Conservation (phyloP, 495 filamentous ascomycete species). For the Lichenothelia convexa region DNA sequence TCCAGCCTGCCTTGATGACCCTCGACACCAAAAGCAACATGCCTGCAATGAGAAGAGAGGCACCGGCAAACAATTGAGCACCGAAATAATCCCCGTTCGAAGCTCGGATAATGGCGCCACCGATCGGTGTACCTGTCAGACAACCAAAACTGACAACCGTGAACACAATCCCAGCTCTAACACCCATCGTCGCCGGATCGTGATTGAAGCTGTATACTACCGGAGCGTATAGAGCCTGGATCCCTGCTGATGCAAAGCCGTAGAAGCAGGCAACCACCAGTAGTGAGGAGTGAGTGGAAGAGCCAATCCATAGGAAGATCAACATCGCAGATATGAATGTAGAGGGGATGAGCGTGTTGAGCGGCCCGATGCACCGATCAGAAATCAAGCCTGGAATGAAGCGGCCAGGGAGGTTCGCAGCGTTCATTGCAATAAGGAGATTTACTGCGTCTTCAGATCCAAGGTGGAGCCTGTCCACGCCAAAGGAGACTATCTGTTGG, state of each 20-base stretch:
- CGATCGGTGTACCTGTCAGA: conserved; percentile 10
- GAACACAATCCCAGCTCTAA: conserved; percentile 9
- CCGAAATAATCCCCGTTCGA: conserved; percentile 4
- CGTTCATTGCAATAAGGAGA: conserved; percentile 11
- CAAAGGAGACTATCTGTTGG: conserved; percentile 9
- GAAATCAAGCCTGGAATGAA: conserved; percentile 8
- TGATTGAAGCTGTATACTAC: conserved; percentile 7
- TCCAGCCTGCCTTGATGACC: conserved; percentile 7
- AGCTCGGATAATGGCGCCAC: conserved; percentile 7
- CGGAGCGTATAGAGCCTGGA: conserved; percentile 8
- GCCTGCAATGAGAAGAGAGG: conserved; percentile 5
- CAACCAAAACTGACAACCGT: conserved; percentile 6
- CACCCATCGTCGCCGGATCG: conserved; percentile 6
- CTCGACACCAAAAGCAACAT: conserved; percentile 7
- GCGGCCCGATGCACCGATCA: conserved; percentile 10
- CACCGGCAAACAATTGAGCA: conserved; percentile 10
- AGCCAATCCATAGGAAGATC: conserved; percentile 7
- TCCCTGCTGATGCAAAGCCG: conserved; percentile 8
- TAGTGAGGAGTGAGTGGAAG: conserved; percentile 1
- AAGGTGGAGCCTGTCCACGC: conserved; percentile 8
- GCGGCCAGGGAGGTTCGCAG: conserved; percentile 8
- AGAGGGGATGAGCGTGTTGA: conserved; percentile 14
- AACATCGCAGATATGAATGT: conserved; percentile 6
- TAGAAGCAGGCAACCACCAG: conserved; percentile 9
- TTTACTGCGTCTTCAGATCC: conserved; percentile 1